Percentiles rank a stretch among this genome's conserved stretches.
Evolutionary conservation across 2,329 filamentous ascomycete species (phyloP).

Genomic region (Xylaria sp.): DNA sequence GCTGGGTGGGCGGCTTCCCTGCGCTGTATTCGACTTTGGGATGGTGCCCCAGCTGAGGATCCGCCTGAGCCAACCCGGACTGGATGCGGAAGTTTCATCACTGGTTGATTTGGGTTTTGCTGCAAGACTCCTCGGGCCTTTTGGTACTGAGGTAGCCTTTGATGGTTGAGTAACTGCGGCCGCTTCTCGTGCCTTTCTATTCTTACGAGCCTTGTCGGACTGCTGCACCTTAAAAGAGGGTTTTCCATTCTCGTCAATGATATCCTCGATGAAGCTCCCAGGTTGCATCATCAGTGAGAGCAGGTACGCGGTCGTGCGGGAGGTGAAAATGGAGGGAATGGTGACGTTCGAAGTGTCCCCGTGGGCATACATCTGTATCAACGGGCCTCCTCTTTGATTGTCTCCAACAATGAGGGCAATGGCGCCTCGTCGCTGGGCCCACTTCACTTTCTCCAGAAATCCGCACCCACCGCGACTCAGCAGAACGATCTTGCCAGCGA

Average conservation of each 20-base stretch:
- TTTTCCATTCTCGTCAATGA: slow-evolving; percentile 62
- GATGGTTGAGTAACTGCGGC: slow-evolving; percentile 30
- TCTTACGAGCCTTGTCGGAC: slow-evolving; percentile 43
- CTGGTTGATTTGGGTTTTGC: slow-evolving; percentile 29
- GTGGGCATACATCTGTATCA: slow-evolving; percentile 98
- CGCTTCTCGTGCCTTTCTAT: slow-evolving; percentile 40
- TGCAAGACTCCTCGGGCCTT: slow-evolving; percentile 28
- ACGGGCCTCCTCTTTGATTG: slow-evolving; percentile 81
- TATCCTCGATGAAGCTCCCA: slow-evolving; percentile 64
- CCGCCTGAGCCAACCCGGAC: slow-evolving; percentile 49
- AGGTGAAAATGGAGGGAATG: slow-evolving; percentile 93
- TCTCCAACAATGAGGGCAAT: slow-evolving; percentile 93
- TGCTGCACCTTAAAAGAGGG: slow-evolving; percentile 57
- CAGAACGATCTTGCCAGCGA: slow-evolving; percentile 88
- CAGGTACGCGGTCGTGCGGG: slow-evolving; percentile 89
- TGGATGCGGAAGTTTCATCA: slow-evolving; percentile 29
- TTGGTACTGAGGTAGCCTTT: slow-evolving; percentile 34
- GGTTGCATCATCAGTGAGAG: slow-evolving; percentile 83
- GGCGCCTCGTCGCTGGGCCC: slow-evolving; percentile 89
- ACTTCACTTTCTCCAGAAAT: slow-evolving; percentile 95
- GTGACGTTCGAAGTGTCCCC: slow-evolving; percentile 94
- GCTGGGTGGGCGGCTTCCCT: slow-evolving; percentile 68
- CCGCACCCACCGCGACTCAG: slow-evolving; percentile 92
- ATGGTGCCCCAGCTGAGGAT: slow-evolving; percentile 43
- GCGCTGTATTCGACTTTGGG: slow-evolving; percentile 33